Evolutionary conservation across 108 stramenopile genomes (phyloP).

Genomic region (Licmophora abbreviata): DNA sequence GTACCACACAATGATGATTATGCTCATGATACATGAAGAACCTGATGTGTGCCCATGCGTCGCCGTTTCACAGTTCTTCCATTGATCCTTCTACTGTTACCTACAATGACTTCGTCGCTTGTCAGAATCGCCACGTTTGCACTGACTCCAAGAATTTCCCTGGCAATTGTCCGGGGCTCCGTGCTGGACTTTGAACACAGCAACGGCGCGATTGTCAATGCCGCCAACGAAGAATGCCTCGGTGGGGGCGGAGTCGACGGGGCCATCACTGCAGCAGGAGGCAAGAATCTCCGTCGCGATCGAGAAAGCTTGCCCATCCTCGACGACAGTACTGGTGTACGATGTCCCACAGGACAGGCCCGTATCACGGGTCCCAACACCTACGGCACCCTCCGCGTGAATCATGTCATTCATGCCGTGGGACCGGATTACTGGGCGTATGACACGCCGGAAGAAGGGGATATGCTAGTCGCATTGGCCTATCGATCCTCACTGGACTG

Average conservation of each 20-base stretch:
- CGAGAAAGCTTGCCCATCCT: slow-evolving; percentile 38
- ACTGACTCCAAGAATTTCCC: slow-evolving; percentile 9
- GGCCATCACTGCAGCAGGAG: slow-evolving; percentile 70
- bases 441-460: slow-evolving; percentile 11
- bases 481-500: slow-evolving; percentile 37
- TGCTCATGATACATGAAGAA: too few species aligned
- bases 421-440: slow-evolving; percentile 62
- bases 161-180: slow-evolving; percentile 34
- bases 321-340: slow-evolving; percentile 9
- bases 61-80: too few species aligned
- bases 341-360: slow-evolving; percentile 64
- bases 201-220: slow-evolving; percentile 81
- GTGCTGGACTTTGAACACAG: slow-evolving; percentile 42
- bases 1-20: too few species aligned
- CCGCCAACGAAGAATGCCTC: slow-evolving; percentile 72
- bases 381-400: slow-evolving; percentile 38
- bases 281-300: slow-evolving; percentile 34
- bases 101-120: background rate
- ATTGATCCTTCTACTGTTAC: slow-evolving; percentile 1
- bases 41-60: too few species aligned
- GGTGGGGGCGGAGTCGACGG: slow-evolving; percentile 88
- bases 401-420: slow-evolving; percentile 81
- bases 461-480: slow-evolving; percentile 39
- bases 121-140: background rate
- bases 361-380: slow-evolving; percentile 48